A percentile compares a stretch with the other conserved stretches of the same genome.
Evolutionary conservation across 176 grass and related monocot species (phyloP).

Genomic region (Lolium rigidum): DNA sequence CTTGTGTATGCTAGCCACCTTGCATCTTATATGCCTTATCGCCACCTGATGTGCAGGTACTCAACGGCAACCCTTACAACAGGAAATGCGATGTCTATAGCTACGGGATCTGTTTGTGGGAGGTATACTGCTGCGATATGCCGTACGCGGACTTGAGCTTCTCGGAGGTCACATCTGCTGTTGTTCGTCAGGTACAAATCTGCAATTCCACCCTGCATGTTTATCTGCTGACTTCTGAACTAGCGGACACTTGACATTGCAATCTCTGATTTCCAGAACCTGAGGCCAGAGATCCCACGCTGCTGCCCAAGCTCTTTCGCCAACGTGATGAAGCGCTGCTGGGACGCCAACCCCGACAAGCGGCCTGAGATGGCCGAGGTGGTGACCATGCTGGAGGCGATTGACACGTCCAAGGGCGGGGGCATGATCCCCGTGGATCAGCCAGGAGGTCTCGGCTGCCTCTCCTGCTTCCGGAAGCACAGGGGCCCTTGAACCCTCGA

Average conservation of each 20-base stretch:
- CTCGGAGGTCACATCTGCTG: slow-evolving; percentile 86
- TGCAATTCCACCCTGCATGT: background rate
- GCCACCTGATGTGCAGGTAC: slow-evolving; percentile 67
- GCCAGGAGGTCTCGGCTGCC: slow-evolving; percentile 54
- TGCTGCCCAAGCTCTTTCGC: slow-evolving; percentile 86
- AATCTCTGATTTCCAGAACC: slow-evolving; percentile 50
- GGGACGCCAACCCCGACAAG: slow-evolving; percentile 88
- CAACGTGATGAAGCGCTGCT: slow-evolving; percentile 90
- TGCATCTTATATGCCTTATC: slow-evolving; percentile 18
- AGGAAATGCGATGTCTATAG: slow-evolving; percentile 98
- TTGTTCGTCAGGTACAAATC: slow-evolving; percentile 81
- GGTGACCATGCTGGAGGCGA: slow-evolving; percentile 82
- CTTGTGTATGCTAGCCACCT: background rate
- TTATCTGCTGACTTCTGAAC: background rate
- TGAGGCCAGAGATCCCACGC: slow-evolving; percentile 94
- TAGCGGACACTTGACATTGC: background rate
- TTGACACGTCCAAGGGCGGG: slow-evolving; percentile 89
- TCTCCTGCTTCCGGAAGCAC: slow-evolving; percentile 63
- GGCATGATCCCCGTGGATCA: slow-evolving; percentile 89
- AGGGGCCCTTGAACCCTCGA: slow-evolving; percentile 59
- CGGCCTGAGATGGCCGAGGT: slow-evolving; percentile 86
- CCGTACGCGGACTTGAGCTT: slow-evolving; percentile 96
- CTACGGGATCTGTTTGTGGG: slow-evolving; percentile 92
- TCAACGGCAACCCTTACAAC: slow-evolving; percentile 93
- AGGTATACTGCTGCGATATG: slow-evolving; percentile 99